Evolutionary conservation across 306 rosid genomes (phyloP), one percentile per base, ranked within the genome.

Genomic region (Arachis stenosperma): DNA sequence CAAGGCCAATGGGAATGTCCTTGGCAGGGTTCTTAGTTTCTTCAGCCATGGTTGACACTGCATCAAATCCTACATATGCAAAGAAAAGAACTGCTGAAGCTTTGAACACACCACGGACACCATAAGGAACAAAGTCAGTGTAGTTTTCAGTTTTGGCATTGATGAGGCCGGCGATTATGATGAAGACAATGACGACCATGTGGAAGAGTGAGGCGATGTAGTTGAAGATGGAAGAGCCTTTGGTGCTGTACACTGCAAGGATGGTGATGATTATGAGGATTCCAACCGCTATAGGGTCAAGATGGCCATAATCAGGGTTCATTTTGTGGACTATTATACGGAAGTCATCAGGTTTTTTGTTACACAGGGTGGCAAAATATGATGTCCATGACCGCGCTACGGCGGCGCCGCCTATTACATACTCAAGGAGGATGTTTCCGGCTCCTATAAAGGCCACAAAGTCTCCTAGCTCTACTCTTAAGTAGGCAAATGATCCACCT

Each of bases 341-440:
- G 39, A 91, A 89, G 68, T 85, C 89, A 0, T 84, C 80, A 5
- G 96, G 70, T 0, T 53, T 2, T 6, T 9, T 78, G 81, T 88
- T 85, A 74, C 87, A 86, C 1, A 91, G 90, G 27, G 97, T 87
- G 75, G 97, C 82, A 6, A 91, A 91, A 76, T 91, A 91, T 22
- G 97, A 91, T 4, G 97, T 91, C 97, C 96, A 91, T 1, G 97
- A 71, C 8, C 97, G 95, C 0, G 97, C 86, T 5, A 91, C 93
- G 0, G 96, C 92, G 0, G 97, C 97, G 0, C 89, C 82, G 0
- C 90, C 67, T 3, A 91, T 80, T 0, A 89, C 88, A 2, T 88
- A 87, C 64, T 91, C 96, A 0, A 91, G 91, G 12, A 91, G 85
- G 73, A 91, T 89, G 86, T 91, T 91, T 22, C 97, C 97, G 7